Conservation (phyloP, 139 green algal species). For the Asterochloris erici region DNA sequence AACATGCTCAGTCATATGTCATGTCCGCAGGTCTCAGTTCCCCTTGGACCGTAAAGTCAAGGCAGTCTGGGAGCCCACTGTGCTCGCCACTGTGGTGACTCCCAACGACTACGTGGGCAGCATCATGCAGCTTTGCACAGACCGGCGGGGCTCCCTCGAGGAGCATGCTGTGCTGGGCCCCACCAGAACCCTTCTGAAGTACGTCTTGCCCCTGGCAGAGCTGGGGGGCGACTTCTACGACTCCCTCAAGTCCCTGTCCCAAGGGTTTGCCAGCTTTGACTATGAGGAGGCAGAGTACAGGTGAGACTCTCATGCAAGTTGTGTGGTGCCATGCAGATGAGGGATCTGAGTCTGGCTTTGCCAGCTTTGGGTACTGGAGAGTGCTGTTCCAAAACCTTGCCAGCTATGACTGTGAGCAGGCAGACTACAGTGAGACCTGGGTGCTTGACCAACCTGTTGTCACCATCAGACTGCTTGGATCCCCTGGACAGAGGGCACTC, state of each 20-base stretch:
- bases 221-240: constrained; percentile 85
- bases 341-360: no score
- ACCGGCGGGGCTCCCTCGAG: constrained; percentile 59
- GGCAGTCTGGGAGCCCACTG: constrained; percentile 78
- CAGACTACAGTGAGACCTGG: no score
- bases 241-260: constrained; percentile 77
- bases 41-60: constrained; percentile 41
- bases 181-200: constrained; percentile 49
- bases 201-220: constrained; percentile 74
- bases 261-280: constrained; percentile 88
- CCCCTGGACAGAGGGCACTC: no score
- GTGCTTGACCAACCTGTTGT: no score
- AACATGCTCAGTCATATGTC: not conserved
- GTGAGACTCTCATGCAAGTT: not conserved
- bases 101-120: constrained; percentile 65
- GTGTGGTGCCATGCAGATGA: not conserved
- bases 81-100: constrained; percentile 82
- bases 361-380: no score
- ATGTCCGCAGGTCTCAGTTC: constrained; percentile 40
- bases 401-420: no score
- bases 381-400: no score
- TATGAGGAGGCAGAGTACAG: constrained; percentile 83
- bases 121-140: constrained; percentile 73
- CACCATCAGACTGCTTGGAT: no score
- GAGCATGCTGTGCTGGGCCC: constrained; percentile 62